Percentiles rank a stretch among this genome's conserved stretches.
phyloP scores from a whole-genome alignment of 306 rosid species.

The Malus sylvestris region DNA sequence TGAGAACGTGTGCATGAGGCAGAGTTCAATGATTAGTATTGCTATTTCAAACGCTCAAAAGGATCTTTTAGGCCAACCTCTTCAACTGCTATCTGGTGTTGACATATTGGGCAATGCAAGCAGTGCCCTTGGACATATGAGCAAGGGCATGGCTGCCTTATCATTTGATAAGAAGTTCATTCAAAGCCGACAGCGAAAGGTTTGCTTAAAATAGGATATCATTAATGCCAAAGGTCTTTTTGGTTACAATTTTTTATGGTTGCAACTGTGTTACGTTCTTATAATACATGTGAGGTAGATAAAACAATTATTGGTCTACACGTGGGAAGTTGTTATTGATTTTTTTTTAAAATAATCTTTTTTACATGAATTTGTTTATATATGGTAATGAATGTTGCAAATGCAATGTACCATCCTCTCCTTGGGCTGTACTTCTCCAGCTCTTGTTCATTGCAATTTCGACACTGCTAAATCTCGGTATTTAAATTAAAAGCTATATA shows the following conservation, averaged over 20 bases:
- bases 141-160: constrained; percentile 97
- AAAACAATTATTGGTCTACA: background rate
- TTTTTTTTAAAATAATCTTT: background rate
- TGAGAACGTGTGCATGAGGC: constrained; percentile 87
- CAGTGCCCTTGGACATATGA: constrained; percentile 99
- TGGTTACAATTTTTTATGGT: background rate
- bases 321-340: background rate
- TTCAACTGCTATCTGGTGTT: constrained; percentile 92
- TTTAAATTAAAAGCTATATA: background rate
- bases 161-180: constrained; percentile 98
- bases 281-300: background rate
- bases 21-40: constrained; percentile 83
- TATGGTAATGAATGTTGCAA: background rate
- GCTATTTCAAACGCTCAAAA: constrained; percentile 82
- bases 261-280: background rate
- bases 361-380: background rate
- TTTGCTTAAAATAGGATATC: constrained; percentile 14
- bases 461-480: background rate
- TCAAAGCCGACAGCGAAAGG: constrained; percentile 95
- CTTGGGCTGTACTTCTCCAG: background rate
- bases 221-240: background rate
- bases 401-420: background rate
- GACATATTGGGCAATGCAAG: constrained; percentile 99
- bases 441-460: background rate
- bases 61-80: constrained; percentile 95